Percentiles rank a stretch among this genome's conserved stretches.
Evolutionary conservation across 2,329 filamentous ascomycete species (phyloP).

Genomic region (Colletotrichum ledebouriae): DNA sequence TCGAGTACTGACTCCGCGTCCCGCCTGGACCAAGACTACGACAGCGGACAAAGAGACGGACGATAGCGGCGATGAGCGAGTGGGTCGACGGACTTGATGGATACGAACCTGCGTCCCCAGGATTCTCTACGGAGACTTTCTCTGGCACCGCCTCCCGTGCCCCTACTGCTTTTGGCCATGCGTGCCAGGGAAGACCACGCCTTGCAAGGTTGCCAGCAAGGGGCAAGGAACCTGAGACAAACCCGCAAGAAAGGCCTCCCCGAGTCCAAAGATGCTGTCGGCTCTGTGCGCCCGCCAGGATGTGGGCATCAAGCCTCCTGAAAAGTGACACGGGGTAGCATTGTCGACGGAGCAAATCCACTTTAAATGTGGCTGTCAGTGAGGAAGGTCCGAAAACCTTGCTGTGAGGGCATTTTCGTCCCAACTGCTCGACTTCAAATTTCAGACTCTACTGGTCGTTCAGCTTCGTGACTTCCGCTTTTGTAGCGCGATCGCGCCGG

Average conservation of each 20-base stretch:
- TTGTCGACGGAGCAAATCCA: slow-evolving; percentile 16
- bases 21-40: slow-evolving; percentile 27
- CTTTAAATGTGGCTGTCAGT: slow-evolving; percentile 15
- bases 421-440: slow-evolving; percentile 30
- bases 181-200: slow-evolving; percentile 36
- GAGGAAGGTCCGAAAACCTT: slow-evolving; percentile 22
- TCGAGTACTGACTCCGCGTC: slow-evolving; percentile 20
- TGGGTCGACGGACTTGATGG: slow-evolving; percentile 19
- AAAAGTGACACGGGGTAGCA: slow-evolving; percentile 38
- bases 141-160: slow-evolving; percentile 33
- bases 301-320: slow-evolving; percentile 40
- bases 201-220: slow-evolving; percentile 40
- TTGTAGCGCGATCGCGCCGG: slow-evolving; percentile 2
- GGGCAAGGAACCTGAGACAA: slow-evolving; percentile 41
- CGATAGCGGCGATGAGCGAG: slow-evolving; percentile 16
- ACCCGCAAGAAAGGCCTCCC: slow-evolving; percentile 25
- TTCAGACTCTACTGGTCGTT: slow-evolving; percentile 18
- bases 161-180: slow-evolving; percentile 32
- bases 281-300: slow-evolving; percentile 38
- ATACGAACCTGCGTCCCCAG: slow-evolving; percentile 33
- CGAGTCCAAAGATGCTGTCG: slow-evolving; percentile 21
- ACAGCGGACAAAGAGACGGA: slow-evolving; percentile 26
- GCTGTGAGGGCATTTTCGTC: slow-evolving; percentile 27
- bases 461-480: background rate
- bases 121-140: slow-evolving; percentile 39